phyloP scores from a whole-genome alignment of 441 rosid genomes.

The Croton setiger region DNA sequence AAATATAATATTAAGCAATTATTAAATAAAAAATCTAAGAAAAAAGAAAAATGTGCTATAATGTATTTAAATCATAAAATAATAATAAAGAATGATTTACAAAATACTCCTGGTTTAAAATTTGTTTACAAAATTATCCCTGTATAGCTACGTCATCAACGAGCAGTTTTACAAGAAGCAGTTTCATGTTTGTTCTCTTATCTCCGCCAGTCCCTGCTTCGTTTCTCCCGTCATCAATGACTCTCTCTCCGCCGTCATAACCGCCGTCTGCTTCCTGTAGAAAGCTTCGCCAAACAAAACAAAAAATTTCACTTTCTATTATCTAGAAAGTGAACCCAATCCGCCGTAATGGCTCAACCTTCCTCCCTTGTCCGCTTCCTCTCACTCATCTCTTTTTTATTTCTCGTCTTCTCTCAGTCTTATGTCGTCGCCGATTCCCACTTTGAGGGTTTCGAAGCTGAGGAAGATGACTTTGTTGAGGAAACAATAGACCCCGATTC shows the following conservation, averaged over 20 bases:
- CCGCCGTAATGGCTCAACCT: constrained; percentile 12
- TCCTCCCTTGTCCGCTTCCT: not conserved
- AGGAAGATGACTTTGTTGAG: constrained; percentile 49
- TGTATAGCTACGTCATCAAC: too few relatives aligned
- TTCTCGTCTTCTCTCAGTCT: constrained; percentile 24
- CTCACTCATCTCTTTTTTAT: constrained; percentile 8
- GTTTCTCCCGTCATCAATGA: not conserved
- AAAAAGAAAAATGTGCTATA: too few relatives aligned
- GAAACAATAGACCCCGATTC: constrained; percentile 40
- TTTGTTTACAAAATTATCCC: too few relatives aligned
- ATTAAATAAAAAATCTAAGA: too few relatives aligned
- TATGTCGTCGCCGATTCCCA: constrained; percentile 47
- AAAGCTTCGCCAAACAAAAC: not conserved
- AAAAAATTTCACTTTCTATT: not conserved
- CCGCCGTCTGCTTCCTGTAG: not conserved
- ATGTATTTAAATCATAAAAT: too few relatives aligned
- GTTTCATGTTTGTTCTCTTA: not conserved
- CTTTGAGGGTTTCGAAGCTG: constrained; percentile 88
- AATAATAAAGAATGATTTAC: too few relatives aligned
- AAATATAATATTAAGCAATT: too few relatives aligned
- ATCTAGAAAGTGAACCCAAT: not conserved
- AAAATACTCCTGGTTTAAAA: too few relatives aligned
- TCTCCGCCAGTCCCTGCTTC: not conserved
- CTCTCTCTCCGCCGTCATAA: constrained; percentile 10
- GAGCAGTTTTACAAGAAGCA: not conserved